Conservation (phyloP, 371 early-diverging fungal genomes). For the Rhizomucor pusillus region DNA sequence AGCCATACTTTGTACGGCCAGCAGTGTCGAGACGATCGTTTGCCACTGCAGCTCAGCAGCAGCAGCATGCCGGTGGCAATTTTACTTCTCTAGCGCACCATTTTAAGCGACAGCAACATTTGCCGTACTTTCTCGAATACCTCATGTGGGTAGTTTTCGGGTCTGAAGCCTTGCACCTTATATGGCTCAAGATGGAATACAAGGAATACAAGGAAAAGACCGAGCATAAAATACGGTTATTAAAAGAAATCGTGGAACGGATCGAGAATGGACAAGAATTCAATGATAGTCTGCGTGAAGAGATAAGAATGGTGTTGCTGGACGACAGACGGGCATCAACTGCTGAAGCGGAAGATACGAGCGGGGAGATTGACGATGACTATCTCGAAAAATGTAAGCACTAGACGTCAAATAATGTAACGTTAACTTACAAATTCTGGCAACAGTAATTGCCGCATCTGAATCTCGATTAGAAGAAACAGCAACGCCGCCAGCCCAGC, state of each 20-base stretch:
- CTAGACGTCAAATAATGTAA: not conserved
- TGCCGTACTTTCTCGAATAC: constrained; percentile 46
- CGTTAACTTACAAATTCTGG: too few relatives aligned
- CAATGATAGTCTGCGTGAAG: constrained; percentile 25
- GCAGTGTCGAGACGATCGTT: not conserved
- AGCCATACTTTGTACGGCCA: too few relatives aligned
- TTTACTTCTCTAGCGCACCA: constrained; percentile 12
- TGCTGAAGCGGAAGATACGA: constrained; percentile 6
- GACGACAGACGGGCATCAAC: not conserved
- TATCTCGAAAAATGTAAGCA: constrained; percentile 37
- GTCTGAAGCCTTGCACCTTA: constrained; percentile 46
- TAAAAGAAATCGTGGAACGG: constrained; percentile 33
- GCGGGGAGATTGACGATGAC: constrained; percentile 24
- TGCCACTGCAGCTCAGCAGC: not conserved
- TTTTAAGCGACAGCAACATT: constrained; percentile 43
- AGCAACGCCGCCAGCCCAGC: too few relatives aligned
- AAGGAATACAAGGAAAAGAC: constrained; percentile 46
- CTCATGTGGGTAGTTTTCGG: constrained; percentile 54
- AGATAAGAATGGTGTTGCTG: constrained; percentile 39
- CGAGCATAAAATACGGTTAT: constrained; percentile 35
- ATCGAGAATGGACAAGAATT: constrained; percentile 41
- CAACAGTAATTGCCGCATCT: too few relatives aligned
- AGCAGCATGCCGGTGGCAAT: too few relatives aligned
- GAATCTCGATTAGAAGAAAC: too few relatives aligned
- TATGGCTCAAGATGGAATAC: constrained; percentile 49